These are phyloP conservation scores for Sugiyamaella japonica DNA, from an alignment of 1,139 yeast genomes.

Conservation along the genomic window DNA sequence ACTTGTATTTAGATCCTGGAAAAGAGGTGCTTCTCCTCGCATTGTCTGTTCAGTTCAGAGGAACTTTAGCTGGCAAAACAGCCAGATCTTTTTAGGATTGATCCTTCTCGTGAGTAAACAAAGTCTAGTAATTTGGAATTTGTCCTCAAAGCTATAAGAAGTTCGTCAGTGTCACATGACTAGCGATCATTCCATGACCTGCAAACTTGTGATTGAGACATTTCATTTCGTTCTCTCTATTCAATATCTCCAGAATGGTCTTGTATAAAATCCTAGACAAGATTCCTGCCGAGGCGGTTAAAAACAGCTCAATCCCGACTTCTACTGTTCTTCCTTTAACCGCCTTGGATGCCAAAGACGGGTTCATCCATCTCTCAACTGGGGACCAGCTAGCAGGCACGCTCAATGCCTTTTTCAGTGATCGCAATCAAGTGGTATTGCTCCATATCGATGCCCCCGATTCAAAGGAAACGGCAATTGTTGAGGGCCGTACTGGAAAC, in stretches of 20 bases:
- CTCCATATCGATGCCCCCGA: conserved; percentile 33
- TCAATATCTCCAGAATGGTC: neutral
- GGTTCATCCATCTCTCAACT: conserved; percentile 37
- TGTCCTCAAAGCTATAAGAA: too few relatives aligned
- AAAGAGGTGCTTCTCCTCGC: neutral
- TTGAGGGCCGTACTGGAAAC: conserved; percentile 34
- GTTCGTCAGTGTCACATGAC: neutral
- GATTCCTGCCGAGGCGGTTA: conserved; percentile 34
- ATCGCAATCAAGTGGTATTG: conserved; percentile 29
- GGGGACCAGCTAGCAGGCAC: conserved; percentile 33
- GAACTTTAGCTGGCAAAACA: too few relatives aligned
- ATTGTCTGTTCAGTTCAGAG: too few relatives aligned
- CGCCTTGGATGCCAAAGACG: conserved; percentile 36
- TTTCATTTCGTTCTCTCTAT: neutral
- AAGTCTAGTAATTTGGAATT: too few relatives aligned
- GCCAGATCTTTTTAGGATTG: too few relatives aligned
- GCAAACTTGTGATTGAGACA: neutral
- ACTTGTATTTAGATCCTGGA: neutral
- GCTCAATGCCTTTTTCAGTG: conserved; percentile 29
- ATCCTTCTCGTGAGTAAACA: too few relatives aligned
- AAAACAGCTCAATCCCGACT: conserved; percentile 29
- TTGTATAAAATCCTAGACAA: conserved; percentile 32
- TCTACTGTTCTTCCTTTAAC: conserved; percentile 32
- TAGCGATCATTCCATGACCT: neutral
- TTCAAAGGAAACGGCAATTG: conserved; percentile 25